Base-by-base conservation (phyloP, 1,284 basidiomycete species). In the Coriolopsis trogii region DNA sequence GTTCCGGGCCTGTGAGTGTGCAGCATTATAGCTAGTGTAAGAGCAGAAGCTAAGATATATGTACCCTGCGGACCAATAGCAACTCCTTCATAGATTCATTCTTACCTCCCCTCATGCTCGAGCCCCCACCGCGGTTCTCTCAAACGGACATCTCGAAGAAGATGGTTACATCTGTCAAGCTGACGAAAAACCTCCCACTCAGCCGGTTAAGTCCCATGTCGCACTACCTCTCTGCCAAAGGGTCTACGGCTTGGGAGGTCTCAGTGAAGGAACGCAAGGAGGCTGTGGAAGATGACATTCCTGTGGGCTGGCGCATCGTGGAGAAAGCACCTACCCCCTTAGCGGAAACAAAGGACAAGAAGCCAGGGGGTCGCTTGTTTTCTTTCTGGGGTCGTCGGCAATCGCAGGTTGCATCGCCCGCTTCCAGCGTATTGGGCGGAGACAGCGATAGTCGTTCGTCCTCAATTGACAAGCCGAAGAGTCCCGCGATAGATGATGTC, bases 211-310 rank as follows among this genome's bases (percentile, higher is more conserved):
- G 87, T 58, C 88, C 88, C 2, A 76, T 89, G 68, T 75, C 83
- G 9, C 73, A 81, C 49, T 82, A 87, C 60, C 63, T 87, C 33
- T 73, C 80, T 8, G 81, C 84, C 0, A 88, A 85, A 66, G 87
- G 86, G 2, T 85, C 84, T 4, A 78, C 79, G 15, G 81, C 86
- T 25, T 91, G 89, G 89, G 85, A 90, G 63, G 73, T 74, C 10
- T 78, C 84, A 12, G 71, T 89, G 1, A 88, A 82, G 66, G 73
- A 78, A 3, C 73, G 70, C 39, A 75, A 77, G 30, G 80, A 79
- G 16, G 55, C 73, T 29, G 56, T 70, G n/a, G 70, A 74, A 25
- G 81, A 86, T 55, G 68, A 82, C 55, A 66, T 82, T 6, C 86
- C 85, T 16, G 70, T 73, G 7, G 88, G 88, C 4, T 90, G 88